phyloP scores from a whole-genome alignment of 2,329 filamentous ascomycete genomes.

The Colletotrichum spinosum region DNA sequence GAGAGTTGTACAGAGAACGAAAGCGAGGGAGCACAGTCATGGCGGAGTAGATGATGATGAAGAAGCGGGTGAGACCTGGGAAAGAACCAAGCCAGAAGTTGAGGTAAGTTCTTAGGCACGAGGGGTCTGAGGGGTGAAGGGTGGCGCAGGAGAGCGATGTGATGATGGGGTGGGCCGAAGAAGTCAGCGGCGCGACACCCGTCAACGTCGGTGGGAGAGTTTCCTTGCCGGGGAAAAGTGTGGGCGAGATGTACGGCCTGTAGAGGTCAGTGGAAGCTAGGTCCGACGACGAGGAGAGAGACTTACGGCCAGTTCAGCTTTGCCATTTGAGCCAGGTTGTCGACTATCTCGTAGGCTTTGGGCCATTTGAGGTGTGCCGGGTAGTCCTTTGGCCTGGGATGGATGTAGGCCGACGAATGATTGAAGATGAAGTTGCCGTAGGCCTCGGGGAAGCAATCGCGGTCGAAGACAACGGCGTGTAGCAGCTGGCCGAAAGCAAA shows the following conservation, averaged over 20 bases:
- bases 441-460: conserved; percentile 74
- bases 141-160: conserved; percentile 88
- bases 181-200: conserved; percentile 80
- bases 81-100: conserved; percentile 90
- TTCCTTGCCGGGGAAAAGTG: conserved; percentile 81
- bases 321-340: conserved; percentile 85
- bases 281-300: not conserved
- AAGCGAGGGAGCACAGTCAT: conserved; percentile 76
- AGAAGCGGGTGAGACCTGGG: conserved; percentile 80
- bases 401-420: conserved; percentile 83
- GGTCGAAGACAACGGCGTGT: conserved; percentile 81
- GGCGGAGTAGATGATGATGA: conserved; percentile 79
- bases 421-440: conserved; percentile 70
- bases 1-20: conserved; percentile 75
- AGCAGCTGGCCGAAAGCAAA: conserved; percentile 81
- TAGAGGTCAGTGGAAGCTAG: conserved; percentile 36
- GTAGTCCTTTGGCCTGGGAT: conserved; percentile 75
- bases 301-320: conserved; percentile 85
- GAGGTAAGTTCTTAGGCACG: conserved; percentile 87
- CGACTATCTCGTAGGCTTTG: conserved; percentile 77
- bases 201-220: conserved; percentile 75
- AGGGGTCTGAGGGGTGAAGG: conserved; percentile 88
- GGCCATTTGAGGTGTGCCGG: conserved; percentile 80
- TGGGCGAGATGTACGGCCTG: conserved; percentile 84
- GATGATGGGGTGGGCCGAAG: conserved; percentile 88